These are phyloP conservation scores for Anisodus acutangulus DNA, from an alignment of 257 asterid genomes.

Conservation along the genomic window DNA sequence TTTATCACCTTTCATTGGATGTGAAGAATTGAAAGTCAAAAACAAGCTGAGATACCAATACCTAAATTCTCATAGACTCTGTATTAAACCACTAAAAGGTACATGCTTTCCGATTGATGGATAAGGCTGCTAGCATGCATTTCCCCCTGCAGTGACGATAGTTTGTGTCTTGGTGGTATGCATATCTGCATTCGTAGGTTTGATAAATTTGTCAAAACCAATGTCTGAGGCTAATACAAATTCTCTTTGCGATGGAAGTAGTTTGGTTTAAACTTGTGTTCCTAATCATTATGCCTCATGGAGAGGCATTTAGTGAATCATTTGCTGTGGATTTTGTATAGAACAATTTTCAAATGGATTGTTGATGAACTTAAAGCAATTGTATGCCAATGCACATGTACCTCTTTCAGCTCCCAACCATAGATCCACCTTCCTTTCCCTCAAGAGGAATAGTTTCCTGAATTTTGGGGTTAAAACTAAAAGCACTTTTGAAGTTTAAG, in stretches of 20 bases:
- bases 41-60: neutral
- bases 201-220: slow-evolving; percentile 13
- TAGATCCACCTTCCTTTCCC: neutral
- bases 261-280: neutral
- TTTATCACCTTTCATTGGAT: neutral
- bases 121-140: neutral
- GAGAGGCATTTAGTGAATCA: slow-evolving; percentile 19
- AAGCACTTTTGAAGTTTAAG: neutral
- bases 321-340: neutral
- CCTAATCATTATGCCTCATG: slow-evolving; percentile 21
- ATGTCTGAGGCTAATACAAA: neutral
- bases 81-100: neutral
- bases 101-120: neutral
- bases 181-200: neutral
- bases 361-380: neutral
- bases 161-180: neutral
- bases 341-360: slow-evolving; percentile 4
- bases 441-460: neutral
- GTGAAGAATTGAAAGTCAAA: neutral
- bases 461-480: neutral
- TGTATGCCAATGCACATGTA: slow-evolving; percentile 19
- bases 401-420: neutral
- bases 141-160: neutral
- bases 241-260: slow-evolving; percentile 21
- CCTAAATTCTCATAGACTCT: neutral